Percentiles rank a stretch among this genome's conserved stretches.
Evolutionary conservation across 1,139 yeast genomes (phyloP).

Genomic region (Saccharomyces hybrid): DNA sequence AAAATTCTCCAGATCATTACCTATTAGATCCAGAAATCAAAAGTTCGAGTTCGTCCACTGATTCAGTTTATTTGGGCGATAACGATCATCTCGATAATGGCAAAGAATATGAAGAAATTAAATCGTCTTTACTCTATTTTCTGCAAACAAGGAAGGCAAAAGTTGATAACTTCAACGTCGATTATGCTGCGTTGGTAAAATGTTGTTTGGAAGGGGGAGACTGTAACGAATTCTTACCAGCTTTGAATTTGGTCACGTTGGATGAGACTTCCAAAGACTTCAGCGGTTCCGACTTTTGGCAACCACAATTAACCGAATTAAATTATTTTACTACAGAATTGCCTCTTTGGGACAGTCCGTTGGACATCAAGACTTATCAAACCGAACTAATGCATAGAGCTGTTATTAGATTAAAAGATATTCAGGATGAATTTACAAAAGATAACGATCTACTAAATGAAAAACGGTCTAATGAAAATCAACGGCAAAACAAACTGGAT

Average conservation of each 20-base stretch:
- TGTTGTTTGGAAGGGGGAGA: slow-evolving; percentile 12
- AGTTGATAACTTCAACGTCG: background rate
- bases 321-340: slow-evolving; percentile 9
- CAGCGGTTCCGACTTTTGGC: slow-evolving; percentile 11
- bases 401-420: slow-evolving; percentile 33
- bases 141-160: slow-evolving; percentile 6
- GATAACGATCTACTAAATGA: slow-evolving; percentile 30
- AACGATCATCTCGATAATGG: slow-evolving; percentile 8
- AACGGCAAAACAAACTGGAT: slow-evolving; percentile 46
- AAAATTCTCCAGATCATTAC: slow-evolving; percentile 39
- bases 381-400: slow-evolving; percentile 38
- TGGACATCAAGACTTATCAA: slow-evolving; percentile 35
- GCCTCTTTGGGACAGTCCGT: slow-evolving; percentile 20
- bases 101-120: slow-evolving; percentile 15
- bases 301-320: slow-evolving; percentile 11
- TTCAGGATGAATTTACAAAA: slow-evolving; percentile 31
- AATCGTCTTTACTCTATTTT: slow-evolving; percentile 23
- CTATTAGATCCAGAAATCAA: slow-evolving; percentile 9
- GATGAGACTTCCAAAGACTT: background rate
- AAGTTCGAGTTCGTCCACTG: background rate
- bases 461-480: slow-evolving; percentile 40
- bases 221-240: slow-evolving; percentile 14
- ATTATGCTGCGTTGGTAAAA: slow-evolving; percentile 13
- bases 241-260: slow-evolving; percentile 8
- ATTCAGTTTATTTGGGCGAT: background rate